Conservation (phyloP, 1,284 basidiomycete species). For the Papiliotrema fonsecae region DNA sequence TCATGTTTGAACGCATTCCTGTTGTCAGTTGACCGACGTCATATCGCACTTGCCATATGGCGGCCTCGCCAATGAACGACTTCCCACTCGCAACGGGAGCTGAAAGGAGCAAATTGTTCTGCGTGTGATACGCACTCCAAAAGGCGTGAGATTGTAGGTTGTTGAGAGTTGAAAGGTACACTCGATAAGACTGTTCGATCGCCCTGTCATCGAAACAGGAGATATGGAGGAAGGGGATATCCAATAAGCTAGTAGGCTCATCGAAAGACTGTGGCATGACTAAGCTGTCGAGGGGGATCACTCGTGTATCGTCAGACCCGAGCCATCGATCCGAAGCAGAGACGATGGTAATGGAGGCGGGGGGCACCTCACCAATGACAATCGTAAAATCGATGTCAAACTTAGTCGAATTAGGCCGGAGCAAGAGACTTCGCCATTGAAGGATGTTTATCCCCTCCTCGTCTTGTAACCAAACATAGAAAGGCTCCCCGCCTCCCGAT, state of each 20-base stretch:
- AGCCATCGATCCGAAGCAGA: slow-evolving; percentile 94
- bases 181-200: slow-evolving; percentile 53
- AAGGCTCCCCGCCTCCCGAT: slow-evolving; percentile 76
- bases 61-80: slow-evolving; percentile 64
- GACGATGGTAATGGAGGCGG: slow-evolving; percentile 66
- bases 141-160: slow-evolving; percentile 85
- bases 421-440: slow-evolving; percentile 69
- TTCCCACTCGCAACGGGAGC: slow-evolving; percentile 81
- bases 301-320: slow-evolving; percentile 74
- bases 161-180: slow-evolving; percentile 61
- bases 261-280: slow-evolving; percentile 68
- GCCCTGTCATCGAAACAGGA: slow-evolving; percentile 54
- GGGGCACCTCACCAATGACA: slow-evolving; percentile 60
- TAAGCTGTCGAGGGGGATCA: slow-evolving; percentile 63
- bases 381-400: slow-evolving; percentile 76
- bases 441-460: slow-evolving; percentile 71
- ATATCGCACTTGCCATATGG: slow-evolving; percentile 60
- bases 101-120: slow-evolving; percentile 69
- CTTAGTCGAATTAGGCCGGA: slow-evolving; percentile 61
- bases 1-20: slow-evolving; percentile 45
- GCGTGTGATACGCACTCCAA: slow-evolving; percentile 74
- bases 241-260: slow-evolving; percentile 64
- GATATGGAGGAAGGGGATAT: slow-evolving; percentile 73
- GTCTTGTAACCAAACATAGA: slow-evolving; percentile 96
- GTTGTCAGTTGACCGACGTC: slow-evolving; percentile 2